Conservation (phyloP, 2,329 filamentous ascomycete genomes). For the Teratosphaeria nubilosa region DNA sequence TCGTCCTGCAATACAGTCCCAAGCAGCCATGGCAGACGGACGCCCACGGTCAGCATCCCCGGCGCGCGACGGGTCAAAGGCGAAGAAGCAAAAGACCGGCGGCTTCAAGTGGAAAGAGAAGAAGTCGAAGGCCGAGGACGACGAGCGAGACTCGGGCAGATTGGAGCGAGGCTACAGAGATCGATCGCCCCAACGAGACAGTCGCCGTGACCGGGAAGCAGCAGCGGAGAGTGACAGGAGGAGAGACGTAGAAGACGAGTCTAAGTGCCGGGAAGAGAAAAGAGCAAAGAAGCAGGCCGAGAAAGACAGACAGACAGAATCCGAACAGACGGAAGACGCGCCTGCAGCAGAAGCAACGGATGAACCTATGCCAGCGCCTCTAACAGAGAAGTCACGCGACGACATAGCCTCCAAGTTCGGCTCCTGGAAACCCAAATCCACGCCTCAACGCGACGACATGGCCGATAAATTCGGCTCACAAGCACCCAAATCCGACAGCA, state of each 20-base stretch:
- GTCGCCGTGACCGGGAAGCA: conserved; percentile 14
- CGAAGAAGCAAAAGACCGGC: conserved; percentile 22
- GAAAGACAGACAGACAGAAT: conserved; percentile 2
- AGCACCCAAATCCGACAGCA: conserved; percentile 1
- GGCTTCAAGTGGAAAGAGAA: conserved; percentile 31
- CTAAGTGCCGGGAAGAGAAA: conserved; percentile 2
- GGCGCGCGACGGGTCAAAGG: conserved; percentile 9
- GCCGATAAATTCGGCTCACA: conserved; percentile 4
- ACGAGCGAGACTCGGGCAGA: conserved; percentile 15
- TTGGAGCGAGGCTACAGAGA: conserved; percentile 26
- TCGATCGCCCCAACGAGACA: conserved; percentile 22
- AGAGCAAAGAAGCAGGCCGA: conserved; percentile 11
- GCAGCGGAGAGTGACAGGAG: conserved; percentile 3
- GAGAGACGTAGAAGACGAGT: conserved; percentile 9
- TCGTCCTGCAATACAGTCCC: not conserved
- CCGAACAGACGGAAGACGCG: not conserved
- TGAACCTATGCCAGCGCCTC: conserved; percentile 17
- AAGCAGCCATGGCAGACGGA: conserved; percentile 1
- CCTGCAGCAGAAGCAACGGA: not conserved
- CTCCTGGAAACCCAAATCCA: not conserved
- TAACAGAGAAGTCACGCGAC: not conserved
- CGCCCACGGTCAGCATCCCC: conserved; percentile 24
- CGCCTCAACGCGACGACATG: conserved; percentile 2
- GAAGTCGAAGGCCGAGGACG: conserved; percentile 11
- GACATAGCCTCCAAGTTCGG: not conserved